Evolutionary conservation across 768 basidiomycete genomes (phyloP), one percentile per base, ranked within the genome.

Genomic region (Mycena leptocephala): DNA sequence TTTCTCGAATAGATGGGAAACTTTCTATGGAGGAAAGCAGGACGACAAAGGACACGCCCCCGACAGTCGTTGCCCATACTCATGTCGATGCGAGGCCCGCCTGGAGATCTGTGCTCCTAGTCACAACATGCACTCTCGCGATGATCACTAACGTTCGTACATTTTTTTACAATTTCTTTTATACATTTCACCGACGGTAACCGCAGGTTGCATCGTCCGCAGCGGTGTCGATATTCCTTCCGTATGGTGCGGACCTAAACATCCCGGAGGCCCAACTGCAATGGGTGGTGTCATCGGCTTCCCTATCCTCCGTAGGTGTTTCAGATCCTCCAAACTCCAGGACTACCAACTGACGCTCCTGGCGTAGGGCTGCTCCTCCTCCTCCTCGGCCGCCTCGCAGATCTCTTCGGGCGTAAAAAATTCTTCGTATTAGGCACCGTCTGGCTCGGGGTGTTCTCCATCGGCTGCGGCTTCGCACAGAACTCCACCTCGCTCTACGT

Each of bases 341-440:
- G 37, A 24, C 24, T n/a, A 53, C 28, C 48, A 58, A 28, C 61
- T 39, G 4, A 26, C 26, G 56, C 46, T 30, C 24, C 53, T 26
- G 66, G 7, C 41, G n/a, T 26, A 93, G 93, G 92, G 90, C 5
- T 93, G 93, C 83, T 94, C 22, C 87, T 94, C 8, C 84, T 94
- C 13, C 86, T 92, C 9, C 88, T 90, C 11, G 93, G 93, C 0
- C 86, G 93, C 14, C 82, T 94, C 8, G 92, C 92, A 0, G 94
- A 94, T 75, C 84, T 93, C 1, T 89, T 89, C 67, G 93, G 94
- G 0, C 89, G 93, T 26, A 92, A 91, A 77, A 85, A 82, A 24
- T 85, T 85, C 5, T 95, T 92, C 82, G 37, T 92, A 13, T 13
- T 86, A 3, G 94, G 94, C 11, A 87, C 88, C 46, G 9, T 81